These are phyloP conservation scores for Cryptococcus floricola DNA, from an alignment of 1,284 basidiomycete species.

Conservation along the genomic window DNA sequence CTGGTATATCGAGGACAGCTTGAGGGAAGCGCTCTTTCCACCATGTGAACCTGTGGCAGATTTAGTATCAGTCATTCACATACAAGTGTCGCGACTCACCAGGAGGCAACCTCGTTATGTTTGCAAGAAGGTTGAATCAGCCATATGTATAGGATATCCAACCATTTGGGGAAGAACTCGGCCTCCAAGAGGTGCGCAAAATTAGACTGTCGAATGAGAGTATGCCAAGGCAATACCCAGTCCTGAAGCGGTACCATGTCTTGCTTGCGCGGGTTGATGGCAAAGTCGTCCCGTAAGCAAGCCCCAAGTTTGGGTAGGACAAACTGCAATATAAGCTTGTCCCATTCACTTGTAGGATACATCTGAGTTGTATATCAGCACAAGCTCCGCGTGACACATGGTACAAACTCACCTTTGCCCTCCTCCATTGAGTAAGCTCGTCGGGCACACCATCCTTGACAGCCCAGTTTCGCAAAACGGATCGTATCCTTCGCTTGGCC, in stretches of 20 bases:
- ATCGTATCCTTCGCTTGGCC: conserved; percentile 77
- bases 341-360: conserved; percentile 79
- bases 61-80: neutral
- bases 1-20: conserved; percentile 60
- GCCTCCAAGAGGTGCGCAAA: conserved; percentile 75
- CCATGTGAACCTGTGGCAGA: conserved; percentile 55
- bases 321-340: conserved; percentile 81
- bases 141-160: conserved; percentile 87
- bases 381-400: neutral
- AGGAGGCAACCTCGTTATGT: conserved; percentile 84
- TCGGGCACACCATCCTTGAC: conserved; percentile 68
- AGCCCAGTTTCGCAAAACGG: conserved; percentile 71
- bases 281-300: conserved; percentile 73
- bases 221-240: conserved; percentile 72
- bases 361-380: conserved; percentile 52
- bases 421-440: conserved; percentile 69
- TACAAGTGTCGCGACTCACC: conserved; percentile 57
- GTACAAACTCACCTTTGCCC: conserved; percentile 58
- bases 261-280: conserved; percentile 82
- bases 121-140: conserved; percentile 75
- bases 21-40: conserved; percentile 82
- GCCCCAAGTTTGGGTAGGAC: conserved; percentile 83
- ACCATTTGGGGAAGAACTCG: conserved; percentile 96
- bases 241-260: conserved; percentile 71
- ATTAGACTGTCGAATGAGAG: conserved; percentile 68